A percentile compares a stretch with the other conserved stretches of the same genome.
phyloP scores from a whole-genome alignment of 2,329 filamentous ascomycete species.

The Colletotrichum sp. region DNA sequence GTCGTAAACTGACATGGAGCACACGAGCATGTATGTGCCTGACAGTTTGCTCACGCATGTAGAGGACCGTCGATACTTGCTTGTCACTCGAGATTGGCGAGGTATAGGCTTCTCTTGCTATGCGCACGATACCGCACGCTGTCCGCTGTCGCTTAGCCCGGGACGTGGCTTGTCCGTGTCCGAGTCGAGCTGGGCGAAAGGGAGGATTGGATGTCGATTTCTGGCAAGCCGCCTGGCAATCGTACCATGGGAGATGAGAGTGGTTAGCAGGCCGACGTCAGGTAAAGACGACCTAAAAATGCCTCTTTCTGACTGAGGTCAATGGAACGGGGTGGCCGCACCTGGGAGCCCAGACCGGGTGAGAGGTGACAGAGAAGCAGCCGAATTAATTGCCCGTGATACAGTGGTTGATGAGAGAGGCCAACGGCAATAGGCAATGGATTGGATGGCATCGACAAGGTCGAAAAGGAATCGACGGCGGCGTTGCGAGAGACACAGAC shows the following conservation, averaged over 20 bases:
- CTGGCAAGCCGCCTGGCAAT: neutral
- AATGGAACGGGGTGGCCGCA: neutral
- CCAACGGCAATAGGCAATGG: neutral
- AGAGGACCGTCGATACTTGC: neutral
- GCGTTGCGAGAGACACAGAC: neutral
- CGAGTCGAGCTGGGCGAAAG: neutral
- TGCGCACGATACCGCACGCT: neutral
- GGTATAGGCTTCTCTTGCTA: neutral
- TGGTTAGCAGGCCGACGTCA: neutral
- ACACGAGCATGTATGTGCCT: constrained; percentile 5
- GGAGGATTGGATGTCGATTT: neutral
- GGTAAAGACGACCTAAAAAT: neutral
- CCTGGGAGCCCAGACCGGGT: neutral
- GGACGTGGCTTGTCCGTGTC: neutral
- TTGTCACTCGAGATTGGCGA: neutral
- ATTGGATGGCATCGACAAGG: neutral
- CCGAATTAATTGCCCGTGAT: neutral
- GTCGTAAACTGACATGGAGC: neutral
- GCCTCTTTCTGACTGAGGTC: neutral
- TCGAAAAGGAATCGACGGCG: neutral
- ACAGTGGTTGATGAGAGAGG: neutral
- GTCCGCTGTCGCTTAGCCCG: neutral
- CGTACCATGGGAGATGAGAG: neutral
- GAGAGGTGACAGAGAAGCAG: neutral
- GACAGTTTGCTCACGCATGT: neutral